A percentile compares a stretch with the other conserved stretches of the same genome.
Conservation (phyloP, 768 basidiomycete species). For the Leccinum subtestaceum region DNA sequence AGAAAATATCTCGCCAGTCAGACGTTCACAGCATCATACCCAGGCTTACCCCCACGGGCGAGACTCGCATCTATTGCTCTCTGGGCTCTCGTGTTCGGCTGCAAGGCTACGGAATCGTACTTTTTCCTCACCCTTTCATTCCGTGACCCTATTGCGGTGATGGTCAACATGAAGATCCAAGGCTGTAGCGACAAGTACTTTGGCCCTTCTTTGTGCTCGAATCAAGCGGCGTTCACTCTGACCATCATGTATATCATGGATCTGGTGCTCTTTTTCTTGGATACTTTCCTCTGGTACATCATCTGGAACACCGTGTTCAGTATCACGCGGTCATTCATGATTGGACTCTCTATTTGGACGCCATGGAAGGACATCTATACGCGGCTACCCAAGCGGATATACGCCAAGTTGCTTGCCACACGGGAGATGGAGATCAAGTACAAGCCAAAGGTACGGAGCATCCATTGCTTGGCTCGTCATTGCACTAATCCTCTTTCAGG, state of each 20-base stretch:
- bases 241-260: constrained; percentile 99
- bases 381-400: constrained; percentile 93
- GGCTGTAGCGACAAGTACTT: constrained; percentile 86
- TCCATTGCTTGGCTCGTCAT: background rate
- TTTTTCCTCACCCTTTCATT: constrained; percentile 97
- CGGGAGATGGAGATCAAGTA: constrained; percentile 97
- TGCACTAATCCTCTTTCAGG: constrained; percentile 42
- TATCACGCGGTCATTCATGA: constrained; percentile 80
- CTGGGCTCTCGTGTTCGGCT: constrained; percentile 92
- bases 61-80: constrained; percentile 79
- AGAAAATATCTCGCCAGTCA: constrained; percentile 98
- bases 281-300: constrained; percentile 99
- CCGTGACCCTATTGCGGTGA: constrained; percentile 87
- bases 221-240: constrained; percentile 93
- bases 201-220: constrained; percentile 77
- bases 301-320: constrained; percentile 98
- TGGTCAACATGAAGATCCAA: constrained; percentile 96
- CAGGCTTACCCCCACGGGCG: constrained; percentile 54
- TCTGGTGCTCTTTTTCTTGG: constrained; percentile 93
- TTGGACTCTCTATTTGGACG: constrained; percentile 97
- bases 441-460: constrained; percentile 85
- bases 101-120: constrained; percentile 96
- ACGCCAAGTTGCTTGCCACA: constrained; percentile 91
- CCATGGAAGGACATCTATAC: constrained; percentile 99
- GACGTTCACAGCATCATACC: constrained; percentile 97